Conservation (phyloP, 176 grass and related monocot species). For the Ampelocalamus luodianensis region DNA sequence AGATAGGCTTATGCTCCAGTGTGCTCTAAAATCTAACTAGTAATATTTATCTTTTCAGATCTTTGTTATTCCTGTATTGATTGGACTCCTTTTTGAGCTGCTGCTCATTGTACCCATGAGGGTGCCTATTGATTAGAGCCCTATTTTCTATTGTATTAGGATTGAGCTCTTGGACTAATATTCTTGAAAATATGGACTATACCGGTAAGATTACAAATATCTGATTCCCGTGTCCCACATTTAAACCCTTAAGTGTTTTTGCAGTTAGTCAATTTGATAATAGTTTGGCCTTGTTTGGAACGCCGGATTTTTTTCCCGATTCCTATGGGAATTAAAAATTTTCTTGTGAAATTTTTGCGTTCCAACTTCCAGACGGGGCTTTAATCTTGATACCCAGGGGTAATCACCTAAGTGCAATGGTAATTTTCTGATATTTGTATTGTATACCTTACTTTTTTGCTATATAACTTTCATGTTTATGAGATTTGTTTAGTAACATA, state of each 20-base stretch:
- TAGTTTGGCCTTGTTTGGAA: background rate
- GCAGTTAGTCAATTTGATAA: background rate
- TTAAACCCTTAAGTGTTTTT: background rate
- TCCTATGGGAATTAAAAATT: background rate
- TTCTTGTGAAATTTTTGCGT: background rate
- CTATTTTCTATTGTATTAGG: too few relatives aligned
- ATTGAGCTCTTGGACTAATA: conserved; percentile 96
- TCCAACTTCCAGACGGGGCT: background rate
- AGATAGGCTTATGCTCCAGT: background rate
- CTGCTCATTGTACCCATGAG: too few relatives aligned
- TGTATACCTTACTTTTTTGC: too few relatives aligned
- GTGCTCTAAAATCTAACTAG: conserved; percentile 29
- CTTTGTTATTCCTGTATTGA: conserved; percentile 86
- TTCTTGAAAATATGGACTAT: conserved; percentile 99
- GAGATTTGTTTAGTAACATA: too few relatives aligned
- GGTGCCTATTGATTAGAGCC: too few relatives aligned
- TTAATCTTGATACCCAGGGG: background rate
- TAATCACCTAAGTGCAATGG: background rate
- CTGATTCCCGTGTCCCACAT: background rate
- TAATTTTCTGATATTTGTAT: too few relatives aligned
- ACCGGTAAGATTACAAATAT: conserved; percentile 56
- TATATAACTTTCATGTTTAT: too few relatives aligned
- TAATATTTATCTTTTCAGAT: conserved; percentile 58
- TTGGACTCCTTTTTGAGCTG: conserved; percentile 92
- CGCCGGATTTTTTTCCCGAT: background rate